Base-by-base conservation (phyloP, 140 eudicot genomes). In the Cichorium intybus region DNA sequence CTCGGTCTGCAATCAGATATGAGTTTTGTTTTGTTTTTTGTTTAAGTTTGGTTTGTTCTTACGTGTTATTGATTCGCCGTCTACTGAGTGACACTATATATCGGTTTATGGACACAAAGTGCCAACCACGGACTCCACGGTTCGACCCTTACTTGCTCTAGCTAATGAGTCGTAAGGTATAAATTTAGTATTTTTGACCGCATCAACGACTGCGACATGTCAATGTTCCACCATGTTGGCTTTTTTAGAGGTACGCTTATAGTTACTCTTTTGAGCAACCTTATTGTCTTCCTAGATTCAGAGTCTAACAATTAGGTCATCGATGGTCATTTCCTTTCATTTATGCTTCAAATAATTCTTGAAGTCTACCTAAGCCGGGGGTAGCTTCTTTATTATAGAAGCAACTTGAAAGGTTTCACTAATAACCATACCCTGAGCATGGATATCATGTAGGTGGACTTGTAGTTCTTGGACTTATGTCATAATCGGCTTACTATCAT, bases 281-380 rank as follows among this genome's bases (percentile, higher is more conserved):
- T 23, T 15, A 37, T 69, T 43, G 1, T 51, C 68, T 6, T 70
- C 68, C 14, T 59, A 52, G 14, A 37, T 60, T 10, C 34, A 29
- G 24, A n/a, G n/a, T n/a, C n/a, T n/a, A n/a, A n/a, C n/a, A n/a
- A n/a, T n/a, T n/a, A n/a, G 37, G 7, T 59, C 43, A 20, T 58
- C 26, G 0, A 59, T 47, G 0, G 47, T n/a, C 50, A 70, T 26
- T 14, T 70, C 68, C 46, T 58, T 58, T 12, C 17, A 4, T 14
- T 70, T 70, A 31, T 58, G 68, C 17, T 29, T 26, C 31, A 69
- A 31, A 29, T 47, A 24, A 23, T 22, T 59, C 4, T 62, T 28
- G 43, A 54, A 70, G 10, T 58, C 58, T 12, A 20, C 33, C 67
- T 59, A 58, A 7, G 37, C 50, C 10, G 60, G 60, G 2, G 61